Base-by-base conservation (phyloP, 2,329 filamentous ascomycete genomes). In the Hypoxylon sp. region DNA sequence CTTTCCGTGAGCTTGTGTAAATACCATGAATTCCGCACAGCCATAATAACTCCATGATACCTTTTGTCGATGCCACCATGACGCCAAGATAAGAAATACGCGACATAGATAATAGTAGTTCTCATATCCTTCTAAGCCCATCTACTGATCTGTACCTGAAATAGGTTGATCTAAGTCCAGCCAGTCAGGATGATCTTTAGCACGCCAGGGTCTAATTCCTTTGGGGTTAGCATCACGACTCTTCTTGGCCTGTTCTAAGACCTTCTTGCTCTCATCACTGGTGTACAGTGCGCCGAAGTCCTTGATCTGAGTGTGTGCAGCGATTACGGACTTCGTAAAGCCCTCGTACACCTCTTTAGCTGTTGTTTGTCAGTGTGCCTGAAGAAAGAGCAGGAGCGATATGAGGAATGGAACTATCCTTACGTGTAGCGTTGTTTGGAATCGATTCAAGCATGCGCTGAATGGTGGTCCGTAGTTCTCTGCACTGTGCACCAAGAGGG, bases 101-200 rank as follows among this genome's bases (percentile, higher is more conserved):
- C 6, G 17, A n/a, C 34, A 6, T 21, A 21, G n/a, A 43, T 5
- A 5, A 19, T n/a, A 49, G 21, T 14, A 7, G 19, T 48, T 17
- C 52, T 10, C 19, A 13, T 7, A 21, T 17, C 17, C 17, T n/a
- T 17, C 17, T 9, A 7, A 43, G 17, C 21, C 7, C n/a, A 10
- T 11, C 38, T 11, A 21, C 11, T 3, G 1, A 10, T 32, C 10
- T n/a, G 25, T 10, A 23, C 34, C 43, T 17, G 25, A 43, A 45
- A 25, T 14, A 59, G 25, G 34, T 30, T 56, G 59, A 49, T 69
- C 67, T 28, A 69, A 28, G 32, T 77, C 72, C 65, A 85, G 83
- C 87, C 88, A 91, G 67, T 87, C 82, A 2, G 89, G 87, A 61
- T 90, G 82, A 36, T 90, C 86, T 60, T 81, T 83, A 19, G 87